Base-by-base conservation (phyloP, 805 yeast genomes). In the Torulaspora franciscae region DNA sequence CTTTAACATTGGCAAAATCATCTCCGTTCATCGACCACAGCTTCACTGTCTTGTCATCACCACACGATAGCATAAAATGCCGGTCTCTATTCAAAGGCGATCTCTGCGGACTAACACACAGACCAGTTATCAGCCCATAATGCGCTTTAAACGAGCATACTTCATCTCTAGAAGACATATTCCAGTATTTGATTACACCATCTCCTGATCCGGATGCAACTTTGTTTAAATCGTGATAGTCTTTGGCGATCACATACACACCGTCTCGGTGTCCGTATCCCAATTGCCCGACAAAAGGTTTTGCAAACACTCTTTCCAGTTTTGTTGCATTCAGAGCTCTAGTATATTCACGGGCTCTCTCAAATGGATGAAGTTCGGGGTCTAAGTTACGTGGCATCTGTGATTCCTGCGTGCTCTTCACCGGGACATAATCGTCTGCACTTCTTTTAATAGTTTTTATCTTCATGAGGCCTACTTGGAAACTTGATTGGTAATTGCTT, bases 211-310 rank as follows among this genome's bases (percentile, higher is more conserved):
- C 97, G 7, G 93, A 79, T 2, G 97, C 97, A 24, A 91, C 67
- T 59, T 81, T 81, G 57, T 80, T 85, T 40, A 89, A 73, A 36
- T 77, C 71, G 35, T 75, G 67, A 61, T 80, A 80, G 65, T 90
- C 85, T 64, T 83, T 85, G 5, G 96, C 95, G 37, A 93, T 76
- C 13, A 82, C 71, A 65, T 93, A 91, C 10, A 93, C 88, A 47
- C 97, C 98, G 62, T 93, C 99, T 46, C 91, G 72, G 61, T 95
- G 99, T 7, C 99, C 99, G 49, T 79, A 76, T 3, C 99, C 99
- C 29, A 93, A 68, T 62, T 93, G 98, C 1, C 95, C 96, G 15
- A 95, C 74, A 66, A 93, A 93, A 2, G 99, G 99, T 61, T 90
- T 90, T 0, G 99, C 98, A 75, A 93, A 93, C 85, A 93, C 83